Evolutionary conservation across 495 filamentous ascomycete genomes (phyloP).

Genomic region (Daldinia concentrica): DNA sequence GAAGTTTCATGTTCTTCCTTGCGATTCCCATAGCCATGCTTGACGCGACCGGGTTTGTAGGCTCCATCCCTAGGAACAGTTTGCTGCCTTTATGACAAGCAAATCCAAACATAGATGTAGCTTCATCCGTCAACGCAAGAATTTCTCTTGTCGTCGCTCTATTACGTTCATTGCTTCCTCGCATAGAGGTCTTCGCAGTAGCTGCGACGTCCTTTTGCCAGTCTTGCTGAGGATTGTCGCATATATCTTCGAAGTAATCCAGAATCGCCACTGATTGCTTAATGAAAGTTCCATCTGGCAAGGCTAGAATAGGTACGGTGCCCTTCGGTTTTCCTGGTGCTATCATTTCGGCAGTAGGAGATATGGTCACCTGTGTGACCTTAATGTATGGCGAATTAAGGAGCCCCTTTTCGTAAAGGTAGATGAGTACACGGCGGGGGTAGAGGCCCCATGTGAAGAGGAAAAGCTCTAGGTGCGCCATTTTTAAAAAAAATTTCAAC

Average conservation of each 20-base stretch:
- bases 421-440: conserved; percentile 32
- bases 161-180: conserved; percentile 5
- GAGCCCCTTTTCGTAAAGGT: conserved; percentile 41
- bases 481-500: background rate
- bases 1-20: conserved; percentile 17
- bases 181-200: conserved; percentile 23
- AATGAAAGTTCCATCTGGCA: conserved; percentile 36
- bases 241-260: conserved; percentile 43
- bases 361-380: background rate
- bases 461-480: conserved; percentile 20
- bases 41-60: background rate
- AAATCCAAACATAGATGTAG: conserved; percentile 1
- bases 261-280: conserved; percentile 37
- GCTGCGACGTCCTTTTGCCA: conserved; percentile 24
- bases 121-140: conserved; percentile 17
- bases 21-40: conserved; percentile 8
- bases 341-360: background rate
- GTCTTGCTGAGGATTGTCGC: conserved; percentile 17
- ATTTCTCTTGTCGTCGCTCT: conserved; percentile 25
- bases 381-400: conserved; percentile 18
- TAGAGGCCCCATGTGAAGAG: conserved; percentile 22
- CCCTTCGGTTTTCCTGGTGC: background rate
- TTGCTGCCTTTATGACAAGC: conserved; percentile 24
- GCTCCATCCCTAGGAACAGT: conserved; percentile 10
- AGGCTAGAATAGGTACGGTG: conserved; percentile 8